A percentile compares a stretch with the other conserved stretches of the same genome.
Evolutionary conservation across 2,329 filamentous ascomycete genomes (phyloP).

Genomic region (Fusarium sp.): DNA sequence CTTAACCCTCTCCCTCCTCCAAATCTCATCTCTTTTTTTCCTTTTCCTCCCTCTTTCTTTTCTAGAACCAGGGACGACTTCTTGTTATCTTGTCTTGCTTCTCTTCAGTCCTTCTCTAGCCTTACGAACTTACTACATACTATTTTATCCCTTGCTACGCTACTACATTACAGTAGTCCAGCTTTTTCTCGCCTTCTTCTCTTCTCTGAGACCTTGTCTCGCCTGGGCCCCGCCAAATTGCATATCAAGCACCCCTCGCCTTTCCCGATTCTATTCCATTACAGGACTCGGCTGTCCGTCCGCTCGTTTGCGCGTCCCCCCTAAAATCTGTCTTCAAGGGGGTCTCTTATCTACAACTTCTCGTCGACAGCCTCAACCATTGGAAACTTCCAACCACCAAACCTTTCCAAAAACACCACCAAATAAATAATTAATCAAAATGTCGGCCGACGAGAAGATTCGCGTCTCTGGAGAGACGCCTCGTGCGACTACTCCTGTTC

Average conservation of each 20-base stretch:
- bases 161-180: conserved; percentile 16
- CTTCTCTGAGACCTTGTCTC: conserved; percentile 41
- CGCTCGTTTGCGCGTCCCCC: conserved; percentile 54
- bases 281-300: conserved; percentile 53
- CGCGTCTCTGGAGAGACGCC: conserved; percentile 82
- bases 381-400: conserved; percentile 11
- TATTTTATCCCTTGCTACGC: conserved; percentile 35
- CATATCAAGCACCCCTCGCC: conserved; percentile 50
- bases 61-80: conserved; percentile 36
- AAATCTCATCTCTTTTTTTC: background rate
- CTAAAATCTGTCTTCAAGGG: conserved; percentile 48
- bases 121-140: background rate
- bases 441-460: conserved; percentile 77
- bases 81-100: conserved; percentile 35
- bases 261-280: conserved; percentile 42
- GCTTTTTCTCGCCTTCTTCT: conserved; percentile 47
- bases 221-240: conserved; percentile 50
- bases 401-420: conserved; percentile 46
- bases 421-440: conserved; percentile 57
- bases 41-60: conserved; percentile 23
- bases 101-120: conserved; percentile 38
- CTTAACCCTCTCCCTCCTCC: conserved; percentile 17
- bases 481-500: conserved; percentile 70
- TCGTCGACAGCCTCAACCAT: conserved; percentile 30
- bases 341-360: conserved; percentile 41